Evolutionary conservation across 345 rosid genomes (phyloP).

Genomic region (Arabidopsis arenosa): DNA sequence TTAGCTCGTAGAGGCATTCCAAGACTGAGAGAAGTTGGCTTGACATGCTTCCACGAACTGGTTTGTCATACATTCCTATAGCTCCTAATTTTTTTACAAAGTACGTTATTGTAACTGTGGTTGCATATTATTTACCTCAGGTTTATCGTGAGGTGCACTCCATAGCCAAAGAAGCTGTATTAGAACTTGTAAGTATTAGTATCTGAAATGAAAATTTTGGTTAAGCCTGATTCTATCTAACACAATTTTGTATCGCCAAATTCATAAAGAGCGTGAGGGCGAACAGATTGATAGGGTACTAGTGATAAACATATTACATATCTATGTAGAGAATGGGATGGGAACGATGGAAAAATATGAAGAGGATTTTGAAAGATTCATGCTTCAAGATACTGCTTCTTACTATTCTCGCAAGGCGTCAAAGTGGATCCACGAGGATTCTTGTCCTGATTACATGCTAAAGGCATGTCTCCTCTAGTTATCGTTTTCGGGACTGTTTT

Average conservation of each 20-base stretch:
- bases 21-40: slow-evolving; percentile 60
- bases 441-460: slow-evolving; percentile 67
- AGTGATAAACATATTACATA: slow-evolving; percentile 63
- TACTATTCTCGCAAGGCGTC: slow-evolving; percentile 77
- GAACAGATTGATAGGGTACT: slow-evolving; percentile 67
- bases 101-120: not conserved
- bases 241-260: slow-evolving; percentile 43
- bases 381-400: slow-evolving; percentile 60
- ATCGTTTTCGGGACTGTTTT: not conserved
- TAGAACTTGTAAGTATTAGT: slow-evolving; percentile 52
- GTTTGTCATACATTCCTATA: not conserved
- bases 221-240: slow-evolving; percentile 39
- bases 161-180: slow-evolving; percentile 59
- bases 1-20: too few relatives aligned
- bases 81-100: not conserved
- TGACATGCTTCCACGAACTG: slow-evolving; percentile 61
- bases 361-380: slow-evolving; percentile 58
- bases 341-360: slow-evolving; percentile 57
- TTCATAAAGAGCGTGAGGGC: slow-evolving; percentile 76
- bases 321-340: slow-evolving; percentile 74
- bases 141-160: slow-evolving; percentile 55
- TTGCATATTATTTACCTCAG: slow-evolving; percentile 28
- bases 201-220: not conserved
- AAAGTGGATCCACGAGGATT: slow-evolving; percentile 64
- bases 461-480: slow-evolving; percentile 42